phyloP scores from a whole-genome alignment of 805 yeast genomes.

The Komagataella pastoris region DNA sequence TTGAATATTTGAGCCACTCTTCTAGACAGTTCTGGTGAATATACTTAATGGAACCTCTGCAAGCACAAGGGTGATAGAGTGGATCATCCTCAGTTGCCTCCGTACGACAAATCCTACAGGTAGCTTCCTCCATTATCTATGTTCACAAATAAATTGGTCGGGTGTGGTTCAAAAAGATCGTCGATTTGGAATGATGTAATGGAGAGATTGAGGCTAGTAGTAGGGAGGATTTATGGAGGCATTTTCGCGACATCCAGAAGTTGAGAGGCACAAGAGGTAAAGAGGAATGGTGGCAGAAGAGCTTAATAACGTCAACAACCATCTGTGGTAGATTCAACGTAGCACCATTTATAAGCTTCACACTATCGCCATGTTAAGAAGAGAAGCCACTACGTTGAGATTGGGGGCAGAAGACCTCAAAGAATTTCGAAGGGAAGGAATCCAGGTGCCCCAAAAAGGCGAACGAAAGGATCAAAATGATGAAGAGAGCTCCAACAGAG shows the following conservation, averaged over 20 bases:
- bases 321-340: neutral
- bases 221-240: neutral
- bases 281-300: neutral
- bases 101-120: constrained; percentile 90
- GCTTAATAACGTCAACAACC: neutral
- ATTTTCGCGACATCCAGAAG: neutral
- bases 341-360: neutral
- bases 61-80: constrained; percentile 80
- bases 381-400: constrained; percentile 57
- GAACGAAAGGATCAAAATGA: neutral
- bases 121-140: constrained; percentile 22
- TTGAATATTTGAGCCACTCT: constrained; percentile 73
- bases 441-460: neutral
- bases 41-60: constrained; percentile 86
- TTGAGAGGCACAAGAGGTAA: neutral
- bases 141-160: neutral
- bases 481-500: neutral
- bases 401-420: constrained; percentile 57
- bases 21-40: constrained; percentile 86
- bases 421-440: constrained; percentile 16
- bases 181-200: neutral
- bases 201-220: neutral
- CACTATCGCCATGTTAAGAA: constrained; percentile 37
- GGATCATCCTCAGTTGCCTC: constrained; percentile 76
- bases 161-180: neutral